Base-by-base conservation (phyloP, 2,329 filamentous ascomycete genomes). In the Xenosphaeropsis pyriputrescens region DNA sequence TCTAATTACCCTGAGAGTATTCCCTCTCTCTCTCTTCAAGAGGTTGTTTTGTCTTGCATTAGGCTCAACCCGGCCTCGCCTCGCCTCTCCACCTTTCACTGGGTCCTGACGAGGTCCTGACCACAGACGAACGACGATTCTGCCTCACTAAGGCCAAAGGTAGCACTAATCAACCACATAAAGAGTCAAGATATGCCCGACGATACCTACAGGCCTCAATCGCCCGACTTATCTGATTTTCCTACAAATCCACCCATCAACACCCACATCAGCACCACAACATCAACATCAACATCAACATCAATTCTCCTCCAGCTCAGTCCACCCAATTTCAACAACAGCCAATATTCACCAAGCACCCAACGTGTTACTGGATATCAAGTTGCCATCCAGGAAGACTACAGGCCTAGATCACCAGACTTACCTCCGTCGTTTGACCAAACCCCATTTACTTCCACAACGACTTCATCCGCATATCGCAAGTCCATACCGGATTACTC, bases 151-250 rank as follows among this genome's bases (percentile, higher is more conserved):
- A 29, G 18, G 26, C 36, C 7, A 22, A 17, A 31, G 18, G 34
- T 18, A 35, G 18, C 33, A 35, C 15, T 15, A 35, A 14, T 35
- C 34, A 11, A 35, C 34, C 11, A 35, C 15, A 14, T 14, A 14
- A 14, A 32, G 30, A 14, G 16, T 17, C 30, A 32, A 22, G 18
- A 18, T 15, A 36, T 36, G 35, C 18, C 12, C 32, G 51, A 51
- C 41, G 41, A 45, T 46, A 53, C 51, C 31, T 56, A 55, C 46
- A 44, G 49, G 32, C 53, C 53, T 38, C 52, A 53, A 41, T 55
- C 52, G 31, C 53, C 53, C 42, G 53, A 56, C 41, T 47, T 56
- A 13, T 54, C 52, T 5, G 42, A 43, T 34, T 55, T 56, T 37
- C 39, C 48, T 14, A 40, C 47, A 15, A 19, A n/a, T 6, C n/a